Evolutionary conservation across 1,139 yeast species (phyloP), one percentile per base, ranked within the genome.

Genomic region (Casaregolazyma lundiana): DNA sequence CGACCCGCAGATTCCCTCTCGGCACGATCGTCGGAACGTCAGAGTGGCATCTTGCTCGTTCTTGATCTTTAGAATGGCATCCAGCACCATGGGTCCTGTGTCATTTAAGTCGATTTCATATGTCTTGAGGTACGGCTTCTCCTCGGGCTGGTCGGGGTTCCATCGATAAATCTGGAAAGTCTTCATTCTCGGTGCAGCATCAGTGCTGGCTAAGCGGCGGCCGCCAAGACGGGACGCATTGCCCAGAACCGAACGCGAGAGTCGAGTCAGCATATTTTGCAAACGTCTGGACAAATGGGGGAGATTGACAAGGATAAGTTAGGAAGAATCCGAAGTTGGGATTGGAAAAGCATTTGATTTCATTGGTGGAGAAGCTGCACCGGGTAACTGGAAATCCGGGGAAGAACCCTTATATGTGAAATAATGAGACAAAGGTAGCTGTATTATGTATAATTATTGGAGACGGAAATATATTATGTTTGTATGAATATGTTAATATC

Each of bases 1-100:
- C 4, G 97, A 92, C 43, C 99, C 99, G 74, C 99, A 92, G 59
- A 92, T 94, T 62, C 99, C 99, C 72, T 92, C 99, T 76, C 99
- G 90, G 74, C 98, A 92, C 44, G 97, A 89, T 72, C 98, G 84
- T 76, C 99, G 84, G 71, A 92, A 85, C 3, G 98, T 92, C 65
- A 92, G 78, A 26, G 97, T 86, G 36, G 97, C 71, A 68, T 92
- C 99, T 68, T 88, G 95, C 70, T 92, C 98, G 69, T 89, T 89
- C 73, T 92, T 92, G 70, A 92, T 89, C 71, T 90, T 92, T 60
- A 92, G 70, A 54, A 92, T 71, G 36, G 98, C 98, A 69, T 92
- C 99, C 64, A 92, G 77, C 47, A 94, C 87, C 98, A 92, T 92
- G 52, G 98, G 98, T 53, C 99, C 99, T 71, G 96, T 87, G 48